A percentile compares a stretch with the other conserved stretches of the same genome.
phyloP scores from a whole-genome alignment of 148 eudicot species.

The Gaultheria prostrata region DNA sequence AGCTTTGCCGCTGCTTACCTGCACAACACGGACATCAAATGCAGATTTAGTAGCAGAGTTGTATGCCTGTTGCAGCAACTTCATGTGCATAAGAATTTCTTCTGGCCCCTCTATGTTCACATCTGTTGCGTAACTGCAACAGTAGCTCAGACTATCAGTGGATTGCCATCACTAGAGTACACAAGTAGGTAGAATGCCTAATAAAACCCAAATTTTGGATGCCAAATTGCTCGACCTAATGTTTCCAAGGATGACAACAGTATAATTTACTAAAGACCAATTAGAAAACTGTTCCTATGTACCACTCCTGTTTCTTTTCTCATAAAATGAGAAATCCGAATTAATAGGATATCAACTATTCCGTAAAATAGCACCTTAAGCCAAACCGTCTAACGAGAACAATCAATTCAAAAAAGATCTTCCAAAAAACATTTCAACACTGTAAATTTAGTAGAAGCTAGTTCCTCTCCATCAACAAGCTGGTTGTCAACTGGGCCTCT shows the following conservation, averaged over 20 bases:
- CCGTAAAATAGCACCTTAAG: not conserved
- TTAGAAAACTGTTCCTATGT: not conserved
- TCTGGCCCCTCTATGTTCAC: constrained; percentile 77
- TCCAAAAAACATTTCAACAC: not conserved
- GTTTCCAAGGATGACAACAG: not conserved
- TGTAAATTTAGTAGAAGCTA: too few relatives aligned
- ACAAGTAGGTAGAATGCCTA: constrained; percentile 3
- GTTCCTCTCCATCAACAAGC: too few relatives aligned
- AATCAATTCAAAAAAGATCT: not conserved
- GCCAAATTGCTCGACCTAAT: not conserved
- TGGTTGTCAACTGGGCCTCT: too few relatives aligned
- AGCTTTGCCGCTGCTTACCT: constrained; percentile 35
- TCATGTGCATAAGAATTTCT: constrained; percentile 77
- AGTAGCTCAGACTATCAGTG: not conserved
- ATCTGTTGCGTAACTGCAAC: constrained; percentile 68
- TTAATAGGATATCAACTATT: not conserved
- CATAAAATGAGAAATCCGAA: not conserved
- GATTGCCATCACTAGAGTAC: not conserved
- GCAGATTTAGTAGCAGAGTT: constrained; percentile 53
- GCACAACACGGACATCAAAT: constrained; percentile 60
- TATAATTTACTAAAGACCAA: not conserved
- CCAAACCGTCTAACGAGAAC: not conserved
- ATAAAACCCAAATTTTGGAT: not conserved
- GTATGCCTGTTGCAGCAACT: constrained; percentile 54
- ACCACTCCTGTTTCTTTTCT: not conserved